Evolutionary conservation across 2,329 filamentous ascomycete genomes (phyloP), one percentile per base, ranked within the genome.

Genomic region (Cercospora sesami): DNA sequence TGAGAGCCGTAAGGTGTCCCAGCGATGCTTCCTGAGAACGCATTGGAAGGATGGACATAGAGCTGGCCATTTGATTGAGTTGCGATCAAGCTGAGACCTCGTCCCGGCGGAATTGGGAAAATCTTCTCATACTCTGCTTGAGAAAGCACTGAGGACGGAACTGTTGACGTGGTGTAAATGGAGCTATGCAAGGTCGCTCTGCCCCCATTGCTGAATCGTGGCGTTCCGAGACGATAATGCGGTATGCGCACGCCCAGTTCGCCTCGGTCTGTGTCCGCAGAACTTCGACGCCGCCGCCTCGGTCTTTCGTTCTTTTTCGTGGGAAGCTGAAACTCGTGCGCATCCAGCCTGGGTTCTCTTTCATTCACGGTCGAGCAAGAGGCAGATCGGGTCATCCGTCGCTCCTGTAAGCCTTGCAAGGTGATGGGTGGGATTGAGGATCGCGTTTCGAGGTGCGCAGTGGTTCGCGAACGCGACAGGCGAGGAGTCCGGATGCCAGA

Each of bases 161-260:
- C 79, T 60, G 79, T 90, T 2, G 91, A 91, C 63, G 80, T 80
- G 10, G 86, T 87, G 78, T 92, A 92, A 16, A 90, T 89, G n/a
- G 94, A 96, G 72, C 89, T 91, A 69, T 91, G 89, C 71, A 97
- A 83, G 70, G 92, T 86, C 2, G 92, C 89, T 2, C 90, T 93
- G 10, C 93, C 93, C 73, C 86, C 86, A 63, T 87, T 81, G 71
- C 90, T 94, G 79, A 97, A 96, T 67, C 89, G 87, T 18, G 93
- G 92, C 1, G 90, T 91, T 12, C 93, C 94, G 66, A 97, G 83
- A 72, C 90, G 89, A 84, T 94, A 96, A 66, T 91, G 90, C 39
- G 94, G 93, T 61, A 97, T 96, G 16, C 71, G 70, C 45, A 77
- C 68, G 63, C 76, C 74, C 10, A 76, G 69, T 10, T 76, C 69